These are phyloP conservation scores for Jackrogersella multiformis DNA, from an alignment of 495 filamentous ascomycete genomes.

Conservation along the genomic window DNA sequence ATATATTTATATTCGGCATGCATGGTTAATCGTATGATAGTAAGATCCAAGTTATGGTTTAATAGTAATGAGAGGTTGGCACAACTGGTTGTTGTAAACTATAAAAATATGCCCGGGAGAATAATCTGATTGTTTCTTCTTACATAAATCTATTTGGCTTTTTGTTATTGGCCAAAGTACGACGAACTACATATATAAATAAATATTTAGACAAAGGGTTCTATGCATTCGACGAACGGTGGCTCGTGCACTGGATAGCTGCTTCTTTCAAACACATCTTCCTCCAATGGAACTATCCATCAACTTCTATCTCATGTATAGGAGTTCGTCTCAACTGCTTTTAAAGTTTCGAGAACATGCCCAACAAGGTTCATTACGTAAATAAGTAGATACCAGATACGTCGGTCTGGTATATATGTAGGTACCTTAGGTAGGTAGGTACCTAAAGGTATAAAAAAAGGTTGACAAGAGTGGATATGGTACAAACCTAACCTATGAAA, in stretches of 20 bases:
- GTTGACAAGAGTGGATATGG: conserved; percentile 11
- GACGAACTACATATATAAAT: too few species aligned
- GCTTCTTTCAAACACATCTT: background rate
- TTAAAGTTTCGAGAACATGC: background rate
- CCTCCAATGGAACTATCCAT: too few species aligned
- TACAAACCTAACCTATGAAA: background rate
- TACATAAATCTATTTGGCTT: too few species aligned
- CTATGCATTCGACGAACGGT: background rate
- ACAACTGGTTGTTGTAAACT: too few species aligned
- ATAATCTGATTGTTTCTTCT: too few species aligned
- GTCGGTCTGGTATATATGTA: too few species aligned
- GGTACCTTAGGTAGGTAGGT: background rate
- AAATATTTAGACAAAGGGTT: background rate
- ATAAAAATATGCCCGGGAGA: too few species aligned
- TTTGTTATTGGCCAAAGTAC: too few species aligned
- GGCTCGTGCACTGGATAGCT: background rate
- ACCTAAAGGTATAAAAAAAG: background rate
- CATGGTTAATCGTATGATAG: too few species aligned
- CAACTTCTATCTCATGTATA: background rate
- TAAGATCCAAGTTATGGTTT: too few species aligned
- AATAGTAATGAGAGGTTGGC: background rate
- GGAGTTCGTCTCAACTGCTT: background rate
- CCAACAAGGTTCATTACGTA: background rate
- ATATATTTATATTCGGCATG: too few species aligned
- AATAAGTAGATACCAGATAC: too few species aligned